Percentiles rank a stretch among this genome's conserved stretches.
Evolutionary conservation across 306 rosid species (phyloP).

Genomic region (Ormosia semicastrata): DNA sequence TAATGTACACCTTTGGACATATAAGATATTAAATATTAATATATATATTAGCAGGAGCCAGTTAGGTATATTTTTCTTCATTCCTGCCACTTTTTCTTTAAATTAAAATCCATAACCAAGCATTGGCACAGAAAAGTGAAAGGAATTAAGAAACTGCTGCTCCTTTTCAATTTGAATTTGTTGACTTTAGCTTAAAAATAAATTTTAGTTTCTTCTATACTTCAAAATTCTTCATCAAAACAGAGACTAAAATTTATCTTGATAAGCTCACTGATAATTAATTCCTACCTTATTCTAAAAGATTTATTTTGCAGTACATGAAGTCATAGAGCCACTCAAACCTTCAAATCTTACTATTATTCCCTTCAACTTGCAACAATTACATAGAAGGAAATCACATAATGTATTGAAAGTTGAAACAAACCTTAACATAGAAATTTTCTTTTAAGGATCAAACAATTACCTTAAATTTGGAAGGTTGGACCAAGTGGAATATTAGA

Average conservation of each 20-base stretch:
- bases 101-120: conserved; percentile 4
- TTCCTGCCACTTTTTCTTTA: background rate
- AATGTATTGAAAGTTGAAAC: background rate
- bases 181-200: background rate
- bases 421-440: background rate
- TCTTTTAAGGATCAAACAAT: background rate
- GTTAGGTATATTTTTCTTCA: background rate
- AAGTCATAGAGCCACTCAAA: background rate
- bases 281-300: background rate
- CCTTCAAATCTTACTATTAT: background rate
- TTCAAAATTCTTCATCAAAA: background rate
- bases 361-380: background rate
- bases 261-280: background rate
- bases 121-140: background rate
- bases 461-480: conserved; percentile 50
- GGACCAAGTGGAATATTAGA: conserved; percentile 39
- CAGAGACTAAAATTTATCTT: background rate
- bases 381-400: background rate
- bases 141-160: background rate
- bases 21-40: background rate
- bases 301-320: background rate
- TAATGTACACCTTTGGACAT: conserved; percentile 52
- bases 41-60: background rate
- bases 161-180: background rate
- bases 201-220: background rate